Evolutionary conservation across 2,329 filamentous ascomycete species (phyloP).

Genomic region (Diplodia corticola): DNA sequence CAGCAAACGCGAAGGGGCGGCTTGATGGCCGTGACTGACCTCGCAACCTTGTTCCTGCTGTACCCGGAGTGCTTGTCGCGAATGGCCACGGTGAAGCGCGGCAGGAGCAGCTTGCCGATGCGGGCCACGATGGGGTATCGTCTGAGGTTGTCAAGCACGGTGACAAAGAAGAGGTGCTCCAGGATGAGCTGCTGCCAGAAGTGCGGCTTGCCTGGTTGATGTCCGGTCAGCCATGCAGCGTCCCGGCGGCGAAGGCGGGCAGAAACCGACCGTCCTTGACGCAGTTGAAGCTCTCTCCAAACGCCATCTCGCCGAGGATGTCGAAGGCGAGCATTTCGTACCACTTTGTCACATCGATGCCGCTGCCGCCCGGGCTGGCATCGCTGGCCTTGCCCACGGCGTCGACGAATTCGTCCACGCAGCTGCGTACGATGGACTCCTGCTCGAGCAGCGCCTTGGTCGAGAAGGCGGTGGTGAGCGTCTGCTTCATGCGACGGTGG

Average conservation of each 20-base stretch:
- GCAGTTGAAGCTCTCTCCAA: conserved; percentile 29
- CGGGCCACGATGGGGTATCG: conserved; percentile 35
- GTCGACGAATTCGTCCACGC: conserved; percentile 44
- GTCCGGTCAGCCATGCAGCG: conserved; percentile 21
- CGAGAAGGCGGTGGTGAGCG: conserved; percentile 44
- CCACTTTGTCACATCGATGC: conserved; percentile 2
- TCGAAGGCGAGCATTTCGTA: conserved; percentile 31
- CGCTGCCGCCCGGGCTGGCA: too few relatives aligned
- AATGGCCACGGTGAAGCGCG: not conserved
- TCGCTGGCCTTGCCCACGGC: not conserved
- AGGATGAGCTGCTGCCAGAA: conserved; percentile 24
- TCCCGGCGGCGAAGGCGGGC: conserved; percentile 36
- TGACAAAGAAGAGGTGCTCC: not conserved
- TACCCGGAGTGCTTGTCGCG: conserved; percentile 24
- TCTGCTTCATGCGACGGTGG: conserved; percentile 42
- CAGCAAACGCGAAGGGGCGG: too few relatives aligned
- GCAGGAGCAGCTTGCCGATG: not conserved
- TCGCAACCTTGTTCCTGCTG: conserved; percentile 25
- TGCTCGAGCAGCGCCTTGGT: conserved; percentile 43
- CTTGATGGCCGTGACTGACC: conserved; percentile 22
- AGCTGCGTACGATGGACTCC: conserved; percentile 41
- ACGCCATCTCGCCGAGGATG: conserved; percentile 31
- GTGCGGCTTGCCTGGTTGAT: conserved; percentile 12
- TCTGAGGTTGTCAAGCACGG: conserved; percentile 26
- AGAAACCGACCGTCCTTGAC: conserved; percentile 22